Evolutionary conservation across 169 alveolate genomes (phyloP), one percentile per base, ranked within the genome.

Genomic region (Plasmodium relictum): DNA sequence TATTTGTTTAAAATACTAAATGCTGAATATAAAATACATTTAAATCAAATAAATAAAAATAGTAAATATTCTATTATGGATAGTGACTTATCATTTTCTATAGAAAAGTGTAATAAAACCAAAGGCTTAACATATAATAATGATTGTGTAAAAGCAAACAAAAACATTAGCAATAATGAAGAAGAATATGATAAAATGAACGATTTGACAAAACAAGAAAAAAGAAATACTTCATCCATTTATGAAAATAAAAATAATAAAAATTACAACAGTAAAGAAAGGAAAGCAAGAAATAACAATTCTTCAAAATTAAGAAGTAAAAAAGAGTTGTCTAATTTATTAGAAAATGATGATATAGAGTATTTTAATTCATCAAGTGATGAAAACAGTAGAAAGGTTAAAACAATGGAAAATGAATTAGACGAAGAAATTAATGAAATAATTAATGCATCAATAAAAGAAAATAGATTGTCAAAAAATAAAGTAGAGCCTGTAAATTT

Each of bases 401-500:
- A 31, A 31, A 31, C 39, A 31, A 31, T 31, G 39, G 39, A 31
- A 31, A 14, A 54, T 31, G 37, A 44, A 2, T n/a, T 65, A 18
- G 72, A 65, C 44, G 44, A 80, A 69, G 90, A 80, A 80, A 80
- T 80, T 61, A 52, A 80, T n/a, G 73, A 44, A 37, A 80, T 80
- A 8, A 80, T 80, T 66, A 54, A 80, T 7, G 68, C 37, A 2
- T 45, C 90, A 18, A 66, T 80, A 66, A 31, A 52, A 10, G 90
- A 80, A 68, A 80, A 74, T 20, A 42, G 74, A 20, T n/a, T 54
- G 42, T 12, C 68, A n/a, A 52, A 39, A 42, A 74, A 9, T 50
- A 63, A 18, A 2, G 22, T 6, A 45, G 16, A 56, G 20, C 22
- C 18, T 14, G 39, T 18, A 8, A 71, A 71, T 18, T 45, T 71